Base-by-base conservation (phyloP, 805 yeast species). In the Hanseniaspora nectarophila region DNA sequence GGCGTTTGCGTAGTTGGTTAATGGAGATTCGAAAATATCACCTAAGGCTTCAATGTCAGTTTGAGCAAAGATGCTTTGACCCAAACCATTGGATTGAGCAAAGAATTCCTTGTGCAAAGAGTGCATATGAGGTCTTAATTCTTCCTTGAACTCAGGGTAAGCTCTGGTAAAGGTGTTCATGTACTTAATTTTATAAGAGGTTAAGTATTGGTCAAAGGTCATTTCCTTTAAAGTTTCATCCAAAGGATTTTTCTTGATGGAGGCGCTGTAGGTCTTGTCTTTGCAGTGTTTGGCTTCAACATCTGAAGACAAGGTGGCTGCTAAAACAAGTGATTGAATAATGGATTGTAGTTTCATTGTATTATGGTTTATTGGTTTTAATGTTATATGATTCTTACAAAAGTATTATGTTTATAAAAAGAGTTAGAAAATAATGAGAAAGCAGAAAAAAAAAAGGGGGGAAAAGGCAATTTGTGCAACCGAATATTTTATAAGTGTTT, bases 1-100 rank as follows among this genome's bases (percentile, higher is more conserved):
- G 40, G 97, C 97, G 67, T 92, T 92, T 70, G 86, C 70, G 69
- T 90, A 92, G 73, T 92, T 89, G 58, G 92, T 82, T 67, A 92
- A 76, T 13, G 97, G 97, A 45, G 86, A 74, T 58, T 83, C 82
- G 24, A 49, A 49, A 26, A 49, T 33, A 21, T 49, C 53, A 13
- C 43, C 43, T 34, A 28, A 23, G 64, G 82, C 87, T 34, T 74
- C 78, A 18, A 45, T 33, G 23, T 42, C 23, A 16, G 24, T 16
- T 42, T 61, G 60, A 35, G 61, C 65, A 32, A 51, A 51, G n/a
- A 20, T 15, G n/a, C n/a, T n/a, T 28, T 45, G 43, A n/a, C 7
- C 16, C 10, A 13, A 8, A n/a, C 24, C 32, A 2, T 33, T 37
- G 33, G 39, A n/a, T 28, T 34, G 28, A 35, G 43, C 9, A 13